These are phyloP conservation scores for Naematelia aurantialba DNA, from an alignment of 768 basidiomycete species.

Conservation along the genomic window DNA sequence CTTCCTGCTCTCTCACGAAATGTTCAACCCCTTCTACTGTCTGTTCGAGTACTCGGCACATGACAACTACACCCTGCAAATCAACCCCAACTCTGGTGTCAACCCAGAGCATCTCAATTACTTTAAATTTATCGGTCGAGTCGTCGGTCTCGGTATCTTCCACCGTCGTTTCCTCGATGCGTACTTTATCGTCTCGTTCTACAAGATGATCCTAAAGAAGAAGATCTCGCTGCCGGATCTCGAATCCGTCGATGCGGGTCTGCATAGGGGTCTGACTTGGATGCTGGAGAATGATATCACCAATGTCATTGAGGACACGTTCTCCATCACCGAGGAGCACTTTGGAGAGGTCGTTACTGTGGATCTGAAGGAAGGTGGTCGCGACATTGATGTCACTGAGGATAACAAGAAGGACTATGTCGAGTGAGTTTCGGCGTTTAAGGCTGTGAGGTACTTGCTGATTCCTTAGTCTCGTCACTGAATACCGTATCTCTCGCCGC, in stretches of 20 bases:
- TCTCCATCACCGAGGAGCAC: conserved; percentile 92
- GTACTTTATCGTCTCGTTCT: conserved; percentile 98
- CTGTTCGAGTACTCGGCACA: conserved; percentile 99
- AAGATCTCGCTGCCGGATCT: conserved; percentile 90
- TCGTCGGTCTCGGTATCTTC: conserved; percentile 94
- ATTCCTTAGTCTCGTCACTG: conserved; percentile 63
- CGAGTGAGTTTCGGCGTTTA: conserved; percentile 55
- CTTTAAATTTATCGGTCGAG: conserved; percentile 99
- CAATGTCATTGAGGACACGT: conserved; percentile 95
- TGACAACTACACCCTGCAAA: conserved; percentile 99
- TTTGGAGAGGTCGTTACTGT: conserved; percentile 98
- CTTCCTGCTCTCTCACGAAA: conserved; percentile 98
- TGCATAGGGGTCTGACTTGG: conserved; percentile 94
- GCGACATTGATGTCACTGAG: conserved; percentile 80
- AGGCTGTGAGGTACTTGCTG: conserved; percentile 1
- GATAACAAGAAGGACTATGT: conserved; percentile 99
- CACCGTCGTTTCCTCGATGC: conserved; percentile 98
- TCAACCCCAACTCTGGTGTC: conserved; percentile 95
- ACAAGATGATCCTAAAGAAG: conserved; percentile 99
- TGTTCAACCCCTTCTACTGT: conserved; percentile 99
- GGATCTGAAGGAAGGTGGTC: conserved; percentile 85
- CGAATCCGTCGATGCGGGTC: conserved; percentile 92
- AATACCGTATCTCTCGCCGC: conserved; percentile 94
- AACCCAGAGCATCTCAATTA: conserved; percentile 99
- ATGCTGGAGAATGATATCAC: conserved; percentile 99